Evolutionary conservation across 2,329 filamentous ascomycete genomes (phyloP).

Genomic region (Nigrospora oryzae): DNA sequence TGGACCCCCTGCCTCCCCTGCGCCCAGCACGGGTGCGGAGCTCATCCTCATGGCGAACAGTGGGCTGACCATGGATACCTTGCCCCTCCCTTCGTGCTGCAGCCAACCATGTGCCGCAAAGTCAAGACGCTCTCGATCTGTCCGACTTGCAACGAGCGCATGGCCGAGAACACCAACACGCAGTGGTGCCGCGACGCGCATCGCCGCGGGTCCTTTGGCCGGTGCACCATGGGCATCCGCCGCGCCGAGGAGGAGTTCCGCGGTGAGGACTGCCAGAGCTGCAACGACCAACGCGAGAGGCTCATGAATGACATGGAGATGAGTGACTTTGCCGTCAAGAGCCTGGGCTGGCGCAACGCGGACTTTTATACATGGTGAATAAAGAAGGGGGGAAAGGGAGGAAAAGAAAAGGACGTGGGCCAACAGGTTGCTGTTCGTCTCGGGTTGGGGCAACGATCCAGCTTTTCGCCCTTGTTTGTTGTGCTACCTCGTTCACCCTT

Average conservation of each 20-base stretch:
- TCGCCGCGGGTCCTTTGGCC: slow-evolving; percentile 7
- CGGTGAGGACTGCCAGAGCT: slow-evolving; percentile 9
- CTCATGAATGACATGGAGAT: slow-evolving; percentile 7
- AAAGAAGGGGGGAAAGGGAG: too few relatives aligned
- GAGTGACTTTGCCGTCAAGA: slow-evolving; percentile 6
- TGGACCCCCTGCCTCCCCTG: too few relatives aligned
- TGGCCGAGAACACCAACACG: slow-evolving; percentile 6
- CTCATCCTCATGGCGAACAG: too few relatives aligned
- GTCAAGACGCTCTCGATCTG: slow-evolving; percentile 8
- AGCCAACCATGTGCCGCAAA: slow-evolving; percentile 7
- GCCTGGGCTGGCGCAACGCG: slow-evolving; percentile 5
- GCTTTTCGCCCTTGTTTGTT: too few relatives aligned
- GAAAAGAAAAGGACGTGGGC: neutral
- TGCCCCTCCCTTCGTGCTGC: neutral
- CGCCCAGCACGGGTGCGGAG: too few relatives aligned
- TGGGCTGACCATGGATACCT: too few relatives aligned
- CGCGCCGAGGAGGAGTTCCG: slow-evolving; percentile 8
- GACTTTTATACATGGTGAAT: too few relatives aligned
- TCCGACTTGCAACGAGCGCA: slow-evolving; percentile 6
- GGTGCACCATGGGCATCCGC: slow-evolving; percentile 5
- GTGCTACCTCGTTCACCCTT: too few relatives aligned
- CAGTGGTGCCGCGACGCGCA: slow-evolving; percentile 8
- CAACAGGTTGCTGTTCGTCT: slow-evolving; percentile 10
- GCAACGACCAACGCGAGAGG: slow-evolving; percentile 4
- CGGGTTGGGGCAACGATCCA: too few relatives aligned